A percentile compares a stretch with the other conserved stretches of the same genome.
Evolutionary conservation across 257 asterid species (phyloP).

Genomic region (Nicotiana otophora): DNA sequence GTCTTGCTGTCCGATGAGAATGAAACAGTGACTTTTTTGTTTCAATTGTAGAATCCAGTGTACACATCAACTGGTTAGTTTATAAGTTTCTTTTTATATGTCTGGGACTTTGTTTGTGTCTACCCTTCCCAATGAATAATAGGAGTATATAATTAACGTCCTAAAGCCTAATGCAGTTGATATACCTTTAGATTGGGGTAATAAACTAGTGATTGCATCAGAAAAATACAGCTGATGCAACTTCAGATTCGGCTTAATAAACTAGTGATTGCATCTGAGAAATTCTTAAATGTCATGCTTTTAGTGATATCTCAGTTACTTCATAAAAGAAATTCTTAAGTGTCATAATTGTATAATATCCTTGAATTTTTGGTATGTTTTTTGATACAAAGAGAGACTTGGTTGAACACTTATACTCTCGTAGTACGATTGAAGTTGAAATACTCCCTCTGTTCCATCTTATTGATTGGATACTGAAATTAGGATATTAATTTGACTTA

Average conservation of each 20-base stretch:
- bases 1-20: no score
- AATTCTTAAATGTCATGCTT: no score
- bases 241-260: no score
- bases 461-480: neutral
- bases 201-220: neutral
- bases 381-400: neutral
- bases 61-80: neutral
- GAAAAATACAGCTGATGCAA: neutral
- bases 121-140: neutral
- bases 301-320: no score
- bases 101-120: neutral
- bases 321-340: neutral
- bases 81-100: neutral
- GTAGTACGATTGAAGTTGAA: neutral
- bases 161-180: neutral
- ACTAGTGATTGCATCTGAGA: no score
- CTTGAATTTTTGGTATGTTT: neutral
- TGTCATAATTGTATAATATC: neutral
- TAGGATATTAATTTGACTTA: neutral
- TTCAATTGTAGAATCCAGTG: neutral
- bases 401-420: neutral
- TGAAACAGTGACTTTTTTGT: neutral
- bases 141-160: neutral
- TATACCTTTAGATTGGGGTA: neutral
- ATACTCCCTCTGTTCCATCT: neutral